Conservation (phyloP, 306 rosid species). For the Glycine tomentella region DNA sequence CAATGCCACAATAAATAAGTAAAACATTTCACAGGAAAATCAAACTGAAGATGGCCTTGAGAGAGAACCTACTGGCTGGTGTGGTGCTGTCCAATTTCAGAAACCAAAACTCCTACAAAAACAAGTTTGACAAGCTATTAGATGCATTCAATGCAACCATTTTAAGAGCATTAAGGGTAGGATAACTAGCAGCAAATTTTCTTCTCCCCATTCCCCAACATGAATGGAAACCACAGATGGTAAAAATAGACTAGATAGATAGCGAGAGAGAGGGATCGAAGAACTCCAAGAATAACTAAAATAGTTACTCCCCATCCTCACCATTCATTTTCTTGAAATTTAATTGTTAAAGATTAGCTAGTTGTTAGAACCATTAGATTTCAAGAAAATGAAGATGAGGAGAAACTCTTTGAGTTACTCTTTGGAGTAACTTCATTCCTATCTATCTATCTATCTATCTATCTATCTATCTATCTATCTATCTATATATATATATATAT, state of each 20-base stretch:
- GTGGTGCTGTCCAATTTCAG: conserved; percentile 68
- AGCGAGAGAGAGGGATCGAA: too few relatives aligned
- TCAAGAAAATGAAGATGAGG: too few relatives aligned
- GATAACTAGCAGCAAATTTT: conserved; percentile 11
- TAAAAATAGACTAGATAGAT: not conserved
- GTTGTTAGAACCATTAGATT: too few relatives aligned
- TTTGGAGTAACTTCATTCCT: too few relatives aligned
- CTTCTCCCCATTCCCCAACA: not conserved
- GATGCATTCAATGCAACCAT: conserved; percentile 34
- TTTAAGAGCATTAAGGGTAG: not conserved
- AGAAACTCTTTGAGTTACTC: too few relatives aligned
- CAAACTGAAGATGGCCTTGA: conserved; percentile 35
- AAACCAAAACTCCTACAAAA: conserved; percentile 75
- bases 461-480: too few relatives aligned
- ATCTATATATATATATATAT: too few relatives aligned
- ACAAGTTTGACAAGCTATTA: conserved; percentile 41
- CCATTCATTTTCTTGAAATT: too few relatives aligned
- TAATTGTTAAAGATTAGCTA: too few relatives aligned
- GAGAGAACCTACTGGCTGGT: conserved; percentile 64
- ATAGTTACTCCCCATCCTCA: too few relatives aligned
- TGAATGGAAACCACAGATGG: not conserved
- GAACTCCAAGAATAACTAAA: too few relatives aligned
- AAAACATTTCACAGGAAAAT: conserved; percentile 32
- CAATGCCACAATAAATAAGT: not conserved
- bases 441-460: too few relatives aligned